Conservation (phyloP, 768 basidiomycete genomes). For the Pulveroboletus sp. region DNA sequence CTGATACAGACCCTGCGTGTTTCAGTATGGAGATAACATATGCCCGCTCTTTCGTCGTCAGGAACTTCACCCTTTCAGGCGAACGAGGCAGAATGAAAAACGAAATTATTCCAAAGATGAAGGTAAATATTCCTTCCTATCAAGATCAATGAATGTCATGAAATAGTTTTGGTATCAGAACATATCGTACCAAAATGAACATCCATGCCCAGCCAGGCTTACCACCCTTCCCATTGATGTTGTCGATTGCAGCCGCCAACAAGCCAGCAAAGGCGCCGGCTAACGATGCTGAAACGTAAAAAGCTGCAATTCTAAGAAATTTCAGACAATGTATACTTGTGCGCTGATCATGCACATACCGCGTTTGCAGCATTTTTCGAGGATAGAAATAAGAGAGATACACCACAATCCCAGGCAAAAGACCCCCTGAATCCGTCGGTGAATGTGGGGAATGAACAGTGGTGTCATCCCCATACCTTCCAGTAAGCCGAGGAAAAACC, state of each 20-base stretch:
- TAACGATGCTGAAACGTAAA: slow-evolving; percentile 45
- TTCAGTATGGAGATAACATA: slow-evolving; percentile 36
- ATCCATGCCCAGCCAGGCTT: slow-evolving; percentile 61
- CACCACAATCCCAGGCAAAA: slow-evolving; percentile 55
- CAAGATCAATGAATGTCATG: background rate
- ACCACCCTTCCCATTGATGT: slow-evolving; percentile 41
- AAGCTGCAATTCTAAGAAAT: slow-evolving; percentile 35
- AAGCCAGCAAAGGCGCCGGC: slow-evolving; percentile 63
- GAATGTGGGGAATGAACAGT: background rate
- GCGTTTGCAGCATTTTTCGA: slow-evolving; percentile 25
- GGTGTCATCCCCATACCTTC: slow-evolving; percentile 49
- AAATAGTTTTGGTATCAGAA: background rate
- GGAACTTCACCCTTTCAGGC: slow-evolving; percentile 44
- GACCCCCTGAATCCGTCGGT: slow-evolving; percentile 39
- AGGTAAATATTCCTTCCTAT: slow-evolving; percentile 59
- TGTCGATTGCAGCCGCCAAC: slow-evolving; percentile 53
- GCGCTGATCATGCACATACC: slow-evolving; percentile 1
- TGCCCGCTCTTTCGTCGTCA: slow-evolving; percentile 46
- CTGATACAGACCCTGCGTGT: slow-evolving; percentile 29
- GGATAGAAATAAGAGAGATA: slow-evolving; percentile 51
- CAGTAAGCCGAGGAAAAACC: slow-evolving; percentile 49
- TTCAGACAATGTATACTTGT: slow-evolving; percentile 3
- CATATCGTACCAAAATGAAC: slow-evolving; percentile 43
- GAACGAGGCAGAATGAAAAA: slow-evolving; percentile 48
- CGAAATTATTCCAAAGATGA: slow-evolving; percentile 48